Percentiles rank a stretch among this genome's conserved stretches.
Conservation (phyloP, 2,329 filamentous ascomycete species). For the Zymoseptoria crescenta region DNA sequence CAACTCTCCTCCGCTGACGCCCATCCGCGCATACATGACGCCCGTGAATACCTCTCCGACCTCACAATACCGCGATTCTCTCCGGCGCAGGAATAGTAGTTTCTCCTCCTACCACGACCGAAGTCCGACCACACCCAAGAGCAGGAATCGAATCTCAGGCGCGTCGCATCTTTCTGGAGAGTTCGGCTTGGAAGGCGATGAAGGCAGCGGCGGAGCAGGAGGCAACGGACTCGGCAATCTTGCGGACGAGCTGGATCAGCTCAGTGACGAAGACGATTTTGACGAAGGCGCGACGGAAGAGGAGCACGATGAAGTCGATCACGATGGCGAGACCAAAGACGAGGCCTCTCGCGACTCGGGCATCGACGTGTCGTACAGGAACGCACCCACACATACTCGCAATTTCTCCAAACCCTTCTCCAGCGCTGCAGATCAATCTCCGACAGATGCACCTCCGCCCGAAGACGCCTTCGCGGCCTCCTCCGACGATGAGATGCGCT, state of each 20-base stretch:
- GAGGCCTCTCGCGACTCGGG: constrained; percentile 40
- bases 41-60: constrained; percentile 36
- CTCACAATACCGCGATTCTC: constrained; percentile 21
- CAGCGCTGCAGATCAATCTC: background rate
- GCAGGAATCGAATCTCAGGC: constrained; percentile 29
- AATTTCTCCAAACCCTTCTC: constrained; percentile 29
- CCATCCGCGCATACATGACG: constrained; percentile 35
- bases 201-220: constrained; percentile 43
- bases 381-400: constrained; percentile 30
- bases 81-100: constrained; percentile 30
- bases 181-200: constrained; percentile 31
- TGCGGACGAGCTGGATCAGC: constrained; percentile 63
- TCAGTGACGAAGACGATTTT: constrained; percentile 26
- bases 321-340: constrained; percentile 9
- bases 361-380: constrained; percentile 36
- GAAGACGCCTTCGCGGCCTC: constrained; percentile 10
- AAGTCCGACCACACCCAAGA: constrained; percentile 38
- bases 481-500: constrained; percentile 43
- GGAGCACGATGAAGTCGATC: constrained; percentile 11
- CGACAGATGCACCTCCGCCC: constrained; percentile 12
- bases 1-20: constrained; percentile 35
- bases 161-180: constrained; percentile 31
- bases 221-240: constrained; percentile 76
- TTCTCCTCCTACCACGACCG: constrained; percentile 37
- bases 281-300: constrained; percentile 22